These are phyloP conservation scores for Haemoproteus tartakovskyi DNA, from an alignment of 169 alveolate genomes.

Conservation along the genomic window DNA sequence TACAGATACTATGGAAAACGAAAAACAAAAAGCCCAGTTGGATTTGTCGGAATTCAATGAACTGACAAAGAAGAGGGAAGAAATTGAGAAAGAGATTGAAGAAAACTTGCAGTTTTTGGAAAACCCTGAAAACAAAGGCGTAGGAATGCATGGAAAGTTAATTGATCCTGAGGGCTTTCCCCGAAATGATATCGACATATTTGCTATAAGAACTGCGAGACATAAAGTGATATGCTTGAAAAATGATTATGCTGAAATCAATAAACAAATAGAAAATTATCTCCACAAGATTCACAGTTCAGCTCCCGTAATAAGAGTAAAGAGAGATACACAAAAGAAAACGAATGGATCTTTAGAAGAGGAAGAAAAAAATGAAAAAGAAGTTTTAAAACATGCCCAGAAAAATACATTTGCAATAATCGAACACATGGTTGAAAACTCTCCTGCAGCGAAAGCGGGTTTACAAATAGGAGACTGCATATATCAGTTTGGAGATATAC, in stretches of 20 bases:
- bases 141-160: slow-evolving; percentile 72
- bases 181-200: slow-evolving; percentile 72
- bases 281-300: slow-evolving; percentile 27
- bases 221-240: slow-evolving; percentile 69
- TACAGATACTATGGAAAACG: too few relatives aligned
- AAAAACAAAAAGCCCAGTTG: too few relatives aligned
- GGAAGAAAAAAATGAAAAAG: not conserved
- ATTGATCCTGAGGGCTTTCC: slow-evolving; percentile 76
- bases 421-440: slow-evolving; percentile 39
- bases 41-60: slow-evolving; percentile 34
- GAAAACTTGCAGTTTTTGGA: slow-evolving; percentile 68
- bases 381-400: slow-evolving; percentile 14
- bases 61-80: slow-evolving; percentile 65
- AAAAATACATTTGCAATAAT: slow-evolving; percentile 31
- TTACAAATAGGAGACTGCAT: slow-evolving; percentile 16
- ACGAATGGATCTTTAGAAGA: not conserved
- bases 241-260: slow-evolving; percentile 63
- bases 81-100: slow-evolving; percentile 72
- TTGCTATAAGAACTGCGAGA: slow-evolving; percentile 73
- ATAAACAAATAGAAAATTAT: slow-evolving; percentile 40
- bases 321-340: not conserved
- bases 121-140: slow-evolving; percentile 72
- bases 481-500: slow-evolving; percentile 25
- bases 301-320: slow-evolving; percentile 36
- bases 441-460: slow-evolving; percentile 50